Conservation (phyloP, 139 green algal genomes). For the Yamagishiella unicocca region DNA sequence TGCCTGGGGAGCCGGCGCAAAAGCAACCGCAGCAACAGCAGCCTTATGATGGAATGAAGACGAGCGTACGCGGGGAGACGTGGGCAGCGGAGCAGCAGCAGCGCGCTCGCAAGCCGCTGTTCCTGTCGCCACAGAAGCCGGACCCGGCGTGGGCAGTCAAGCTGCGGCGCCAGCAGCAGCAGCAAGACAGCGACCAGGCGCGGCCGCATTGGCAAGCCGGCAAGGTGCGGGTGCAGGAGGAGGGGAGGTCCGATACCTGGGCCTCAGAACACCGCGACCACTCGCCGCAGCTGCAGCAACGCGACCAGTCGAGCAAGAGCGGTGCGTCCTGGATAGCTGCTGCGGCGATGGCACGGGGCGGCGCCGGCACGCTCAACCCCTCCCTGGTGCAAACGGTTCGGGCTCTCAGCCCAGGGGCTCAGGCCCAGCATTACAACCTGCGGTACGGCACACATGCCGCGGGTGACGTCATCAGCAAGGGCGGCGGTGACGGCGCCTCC, state of each 20-base stretch:
- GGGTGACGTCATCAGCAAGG: background rate
- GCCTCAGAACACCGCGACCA: conserved; percentile 42
- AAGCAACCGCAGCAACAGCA: background rate
- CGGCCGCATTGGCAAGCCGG: too few species aligned
- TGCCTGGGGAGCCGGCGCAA: background rate
- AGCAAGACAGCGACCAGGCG: too few species aligned
- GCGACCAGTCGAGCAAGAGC: background rate
- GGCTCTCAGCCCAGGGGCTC: background rate
- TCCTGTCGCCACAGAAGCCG: conserved; percentile 1
- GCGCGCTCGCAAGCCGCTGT: background rate
- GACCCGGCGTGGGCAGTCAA: background rate
- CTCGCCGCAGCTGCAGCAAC: conserved; percentile 20
- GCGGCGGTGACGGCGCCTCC: too few species aligned
- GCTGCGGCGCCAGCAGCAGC: too few species aligned
- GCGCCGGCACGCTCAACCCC: too few species aligned
- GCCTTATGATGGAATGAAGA: too few species aligned
- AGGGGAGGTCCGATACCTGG: background rate
- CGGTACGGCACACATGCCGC: background rate
- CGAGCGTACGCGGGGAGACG: too few species aligned
- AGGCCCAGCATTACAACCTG: background rate
- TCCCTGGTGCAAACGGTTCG: too few species aligned
- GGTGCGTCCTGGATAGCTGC: background rate
- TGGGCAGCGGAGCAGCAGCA: background rate
- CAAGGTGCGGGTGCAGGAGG: background rate
- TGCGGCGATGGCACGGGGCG: background rate